Conservation (phyloP, 768 basidiomycete species). For the Tricholoma flavovirens region DNA sequence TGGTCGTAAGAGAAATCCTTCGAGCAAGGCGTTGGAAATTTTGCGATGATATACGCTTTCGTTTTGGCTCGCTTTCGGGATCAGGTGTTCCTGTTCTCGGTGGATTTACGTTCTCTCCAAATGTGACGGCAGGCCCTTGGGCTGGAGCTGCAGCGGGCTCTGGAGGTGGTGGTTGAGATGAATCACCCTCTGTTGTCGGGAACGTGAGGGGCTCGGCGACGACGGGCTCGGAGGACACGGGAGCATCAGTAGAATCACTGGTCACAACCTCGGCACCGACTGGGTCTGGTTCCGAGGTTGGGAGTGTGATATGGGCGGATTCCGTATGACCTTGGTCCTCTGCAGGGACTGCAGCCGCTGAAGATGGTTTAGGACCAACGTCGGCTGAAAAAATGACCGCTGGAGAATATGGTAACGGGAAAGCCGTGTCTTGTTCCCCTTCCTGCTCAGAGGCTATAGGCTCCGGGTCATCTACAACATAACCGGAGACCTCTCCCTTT, state of each 20-base stretch:
- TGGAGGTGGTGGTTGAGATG: conserved; percentile 17
- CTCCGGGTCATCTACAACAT: conserved; percentile 33
- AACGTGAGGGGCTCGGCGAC: conserved; percentile 24
- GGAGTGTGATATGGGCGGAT: conserved; percentile 14
- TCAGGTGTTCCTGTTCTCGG: conserved; percentile 73
- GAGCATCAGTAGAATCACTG: conserved; percentile 4
- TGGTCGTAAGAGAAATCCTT: conserved; percentile 60
- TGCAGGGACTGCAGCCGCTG: neutral
- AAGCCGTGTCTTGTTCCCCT: neutral
- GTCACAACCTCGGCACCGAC: conserved; percentile 15
- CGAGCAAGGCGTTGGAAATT: conserved; percentile 81
- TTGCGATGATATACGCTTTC: conserved; percentile 78
- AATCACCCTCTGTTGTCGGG: conserved; percentile 27
- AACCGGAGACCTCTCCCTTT: conserved; percentile 40
- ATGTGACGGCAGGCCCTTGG: conserved; percentile 52
- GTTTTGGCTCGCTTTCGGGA: conserved; percentile 66
- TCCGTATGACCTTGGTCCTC: neutral
- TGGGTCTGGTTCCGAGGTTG: conserved; percentile 23
- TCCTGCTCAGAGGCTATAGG: conserved; percentile 6
- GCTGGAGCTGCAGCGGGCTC: conserved; percentile 13
- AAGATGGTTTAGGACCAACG: neutral
- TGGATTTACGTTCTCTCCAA: conserved; percentile 50
- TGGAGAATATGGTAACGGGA: conserved; percentile 3
- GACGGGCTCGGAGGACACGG: conserved; percentile 5
- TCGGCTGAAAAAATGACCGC: conserved; percentile 5